A percentile compares a stretch with the other conserved stretches of the same genome.
These are phyloP conservation scores for Parastagonospora nodorum DNA, from an alignment of 2,329 filamentous ascomycete genomes.

Conservation along the genomic window DNA sequence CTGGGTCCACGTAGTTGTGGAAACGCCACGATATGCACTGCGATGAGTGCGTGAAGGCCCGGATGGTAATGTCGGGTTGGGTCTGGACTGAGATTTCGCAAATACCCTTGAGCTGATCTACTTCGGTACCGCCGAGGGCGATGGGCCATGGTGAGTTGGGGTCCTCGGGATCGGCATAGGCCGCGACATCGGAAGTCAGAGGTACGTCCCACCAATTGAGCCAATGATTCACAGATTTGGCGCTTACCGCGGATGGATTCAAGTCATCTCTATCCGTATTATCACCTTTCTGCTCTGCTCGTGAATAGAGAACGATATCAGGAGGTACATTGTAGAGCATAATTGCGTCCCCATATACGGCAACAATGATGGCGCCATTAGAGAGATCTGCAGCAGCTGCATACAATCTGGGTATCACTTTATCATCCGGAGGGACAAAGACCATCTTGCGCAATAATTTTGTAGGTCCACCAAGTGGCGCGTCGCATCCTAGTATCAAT, in stretches of 20 bases:
- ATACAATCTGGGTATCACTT: constrained; percentile 58
- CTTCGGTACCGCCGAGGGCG: constrained; percentile 55
- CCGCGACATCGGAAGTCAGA: not conserved
- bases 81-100: constrained; percentile 59
- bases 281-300: constrained; percentile 17
- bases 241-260: too few relatives aligned
- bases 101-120: constrained; percentile 53
- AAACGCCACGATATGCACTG: constrained; percentile 56
- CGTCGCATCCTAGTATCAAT: constrained; percentile 66
- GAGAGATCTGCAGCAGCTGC: constrained; percentile 60
- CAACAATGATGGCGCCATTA: constrained; percentile 64
- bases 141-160: constrained; percentile 52
- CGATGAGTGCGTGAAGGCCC: constrained; percentile 56
- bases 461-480: constrained; percentile 60
- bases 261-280: too few relatives aligned
- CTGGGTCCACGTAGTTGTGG: constrained; percentile 28
- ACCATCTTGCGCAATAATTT: constrained; percentile 65
- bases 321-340: constrained; percentile 66
- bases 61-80: constrained; percentile 54
- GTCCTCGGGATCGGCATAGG: constrained; percentile 1
- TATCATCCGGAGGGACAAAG: constrained; percentile 51
- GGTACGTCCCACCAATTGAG: constrained; percentile 36
- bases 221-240: constrained; percentile 28
- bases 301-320: constrained; percentile 50
- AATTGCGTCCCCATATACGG: constrained; percentile 59